Conservation (phyloP, 108 stramenopile genomes). For the Epithemia pelagica region DNA sequence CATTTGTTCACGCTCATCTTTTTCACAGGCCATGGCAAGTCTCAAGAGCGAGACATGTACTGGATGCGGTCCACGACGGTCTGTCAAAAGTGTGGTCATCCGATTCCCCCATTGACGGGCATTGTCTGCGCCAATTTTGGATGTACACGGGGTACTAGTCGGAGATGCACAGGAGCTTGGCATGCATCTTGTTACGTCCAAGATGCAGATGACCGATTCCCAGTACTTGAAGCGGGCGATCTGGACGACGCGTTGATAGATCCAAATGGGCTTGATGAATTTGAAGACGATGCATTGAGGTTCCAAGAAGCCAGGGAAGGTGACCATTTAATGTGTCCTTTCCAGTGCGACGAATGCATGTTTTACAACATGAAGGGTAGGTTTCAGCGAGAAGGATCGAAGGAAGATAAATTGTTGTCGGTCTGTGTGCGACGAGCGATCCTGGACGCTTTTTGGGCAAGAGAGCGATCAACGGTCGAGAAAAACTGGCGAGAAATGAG, state of each 20-base stretch:
- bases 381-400: no score
- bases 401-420: no score
- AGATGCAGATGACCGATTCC: neutral
- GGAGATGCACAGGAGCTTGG: neutral
- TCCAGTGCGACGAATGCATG: neutral
- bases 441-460: no score
- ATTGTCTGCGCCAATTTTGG: conserved; percentile 47
- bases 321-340: neutral
- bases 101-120: conserved; percentile 11
- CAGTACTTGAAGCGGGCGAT: neutral
- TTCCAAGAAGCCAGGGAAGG: neutral
- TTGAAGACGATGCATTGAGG: neutral
- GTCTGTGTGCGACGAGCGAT: no score
- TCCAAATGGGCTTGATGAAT: neutral
- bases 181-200: neutral
- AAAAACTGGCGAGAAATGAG: no score
- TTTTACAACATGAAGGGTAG: neutral
- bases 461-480: no score
- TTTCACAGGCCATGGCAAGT: conserved; percentile 20
- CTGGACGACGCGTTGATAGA: neutral
- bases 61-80: conserved; percentile 12
- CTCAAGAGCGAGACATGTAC: neutral
- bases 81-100: conserved; percentile 27
- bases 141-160: neutral
- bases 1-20: conserved; percentile 30